Conservation (phyloP, 768 basidiomycete genomes). For the Mycena latifolia region DNA sequence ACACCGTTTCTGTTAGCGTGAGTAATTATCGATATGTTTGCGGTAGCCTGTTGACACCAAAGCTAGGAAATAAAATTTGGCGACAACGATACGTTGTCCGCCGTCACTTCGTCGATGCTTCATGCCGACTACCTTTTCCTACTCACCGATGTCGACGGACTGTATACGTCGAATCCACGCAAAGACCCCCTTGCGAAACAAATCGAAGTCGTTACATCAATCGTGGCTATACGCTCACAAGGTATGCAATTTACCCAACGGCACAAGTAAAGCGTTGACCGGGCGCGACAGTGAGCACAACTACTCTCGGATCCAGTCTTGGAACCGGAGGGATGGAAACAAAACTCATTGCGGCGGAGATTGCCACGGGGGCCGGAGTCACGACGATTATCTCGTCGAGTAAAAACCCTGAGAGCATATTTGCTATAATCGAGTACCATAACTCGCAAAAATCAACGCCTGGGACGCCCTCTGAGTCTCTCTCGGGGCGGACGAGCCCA, state of each 20-base stretch:
- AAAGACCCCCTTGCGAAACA: slow-evolving; percentile 87
- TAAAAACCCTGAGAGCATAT: slow-evolving; percentile 79
- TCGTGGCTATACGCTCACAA: slow-evolving; percentile 83
- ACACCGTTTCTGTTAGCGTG: slow-evolving; percentile 97
- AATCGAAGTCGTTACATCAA: slow-evolving; percentile 87
- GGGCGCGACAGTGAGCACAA: slow-evolving; percentile 80
- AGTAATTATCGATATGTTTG: slow-evolving; percentile 45
- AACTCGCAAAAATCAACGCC: slow-evolving; percentile 53
- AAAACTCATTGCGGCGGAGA: slow-evolving; percentile 97
- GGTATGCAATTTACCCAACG: slow-evolving; percentile 57
- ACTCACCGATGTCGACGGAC: slow-evolving; percentile 94
- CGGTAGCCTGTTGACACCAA: background rate
- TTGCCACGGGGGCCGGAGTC: slow-evolving; percentile 95
- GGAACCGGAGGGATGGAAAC: slow-evolving; percentile 99
- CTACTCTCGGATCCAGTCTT: slow-evolving; percentile 90
- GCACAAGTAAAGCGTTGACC: slow-evolving; percentile 12
- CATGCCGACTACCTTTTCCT: slow-evolving; percentile 98
- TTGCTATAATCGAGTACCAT: slow-evolving; percentile 87
- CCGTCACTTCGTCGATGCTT: slow-evolving; percentile 97
- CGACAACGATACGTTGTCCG: slow-evolving; percentile 98
- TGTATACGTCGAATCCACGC: slow-evolving; percentile 96
- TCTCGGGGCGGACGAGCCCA: slow-evolving; percentile 40
- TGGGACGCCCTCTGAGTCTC: slow-evolving; percentile 49
- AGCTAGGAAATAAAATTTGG: slow-evolving; percentile 99
- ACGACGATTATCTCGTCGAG: slow-evolving; percentile 92